Base-by-base conservation (phyloP, 495 filamentous ascomycete species). In the Xylaria flabelliformis region DNA sequence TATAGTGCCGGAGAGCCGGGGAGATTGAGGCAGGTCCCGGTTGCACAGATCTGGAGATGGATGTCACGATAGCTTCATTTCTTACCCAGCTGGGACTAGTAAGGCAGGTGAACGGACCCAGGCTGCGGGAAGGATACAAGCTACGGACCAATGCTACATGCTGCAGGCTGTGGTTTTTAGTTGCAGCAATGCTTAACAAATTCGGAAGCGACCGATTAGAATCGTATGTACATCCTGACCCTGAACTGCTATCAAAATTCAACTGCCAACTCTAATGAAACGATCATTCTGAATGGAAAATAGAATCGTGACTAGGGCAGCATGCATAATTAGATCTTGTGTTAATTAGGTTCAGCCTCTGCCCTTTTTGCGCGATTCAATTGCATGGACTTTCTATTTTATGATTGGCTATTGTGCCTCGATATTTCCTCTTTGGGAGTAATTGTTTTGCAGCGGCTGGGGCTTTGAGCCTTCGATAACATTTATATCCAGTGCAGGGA, bases 341-440 rank as follows among this genome's bases (percentile, higher is more conserved):
- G n/a, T 7, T 24, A 24, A 9, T 15, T 36, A 10, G 65, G 50
- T 19, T 19, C 24, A 24, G 56, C 21, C 24, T 51, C 50, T 32
- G 3, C 10, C 36, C n/a, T n/a, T 4, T n/a, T 59, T 4, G 32
- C 12, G 21, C 59, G 12, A 24, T 12, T 39, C n/a, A 42, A 61
- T 36, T 6, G 15, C 21, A 24, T 12, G 34, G 3, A 24, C 19
- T 67, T 8, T 39, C 19, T 26, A 55, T 56, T 67, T 67, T 62
- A 59, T 70, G 68, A 71, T 71, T 71, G 69, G 69, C 59, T 56
- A 61, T 39, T 61, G 29, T 64, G 36, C 48, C 26, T 21, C 26
- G 4, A 50, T 41, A 44, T 53, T 55, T 36, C 68, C 68, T 58
- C 10, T 44, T 34, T 29, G 3, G 44, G 48, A 39, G 55, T 17